Base-by-base conservation (phyloP, 805 yeast genomes). In the Teunomyces pallodes region DNA sequence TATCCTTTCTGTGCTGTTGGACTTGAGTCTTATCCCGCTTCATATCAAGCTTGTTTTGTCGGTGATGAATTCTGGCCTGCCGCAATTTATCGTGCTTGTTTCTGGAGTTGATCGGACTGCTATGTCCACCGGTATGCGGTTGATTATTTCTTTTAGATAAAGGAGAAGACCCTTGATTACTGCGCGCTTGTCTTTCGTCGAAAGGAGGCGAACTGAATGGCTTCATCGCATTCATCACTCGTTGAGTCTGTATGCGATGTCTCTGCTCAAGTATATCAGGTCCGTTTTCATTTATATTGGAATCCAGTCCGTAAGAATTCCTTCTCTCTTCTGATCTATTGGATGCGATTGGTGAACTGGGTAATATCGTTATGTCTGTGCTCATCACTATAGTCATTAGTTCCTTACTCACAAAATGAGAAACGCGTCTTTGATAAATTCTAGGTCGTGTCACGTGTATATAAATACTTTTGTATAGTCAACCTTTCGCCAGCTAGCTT, bases 1-100 rank as follows among this genome's bases (percentile, higher is more conserved):
- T 31, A 20, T 55, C 52, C 9, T 46, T 36, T 6, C 50, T 48
- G 36, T 51, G 51, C 32, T 51, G 29, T n/a, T 26, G 6, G 12
- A n/a, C 12, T 26, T 38, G 41, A 10, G 28, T 26, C 4, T 38
- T 38, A 13, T 38, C 30, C 6, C 32, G 32, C 20, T 28, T 55
- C 13, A 43, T 16, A 5, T 36, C 36, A 24, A 60, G 31, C 45
- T 48, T 52, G 24, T 64, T 64, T 14, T 56, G 50, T n/a, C 59
- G 52, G 40, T 59, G 56, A n/a, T 60, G 56, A 39, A 58, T 58
- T 40, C 74, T 54, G 3, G 56, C 59, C 29, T 61, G 58, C 31
- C 51, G 54, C 38, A 65, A 42, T 46, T 55, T 60, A 24, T 54
- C 56, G 27, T 60, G 62, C 36, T 58, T 64, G 46, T 60, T 61